Conservation (phyloP, 2,329 filamentous ascomycete genomes). For the Hymenoscyphus albidus region DNA sequence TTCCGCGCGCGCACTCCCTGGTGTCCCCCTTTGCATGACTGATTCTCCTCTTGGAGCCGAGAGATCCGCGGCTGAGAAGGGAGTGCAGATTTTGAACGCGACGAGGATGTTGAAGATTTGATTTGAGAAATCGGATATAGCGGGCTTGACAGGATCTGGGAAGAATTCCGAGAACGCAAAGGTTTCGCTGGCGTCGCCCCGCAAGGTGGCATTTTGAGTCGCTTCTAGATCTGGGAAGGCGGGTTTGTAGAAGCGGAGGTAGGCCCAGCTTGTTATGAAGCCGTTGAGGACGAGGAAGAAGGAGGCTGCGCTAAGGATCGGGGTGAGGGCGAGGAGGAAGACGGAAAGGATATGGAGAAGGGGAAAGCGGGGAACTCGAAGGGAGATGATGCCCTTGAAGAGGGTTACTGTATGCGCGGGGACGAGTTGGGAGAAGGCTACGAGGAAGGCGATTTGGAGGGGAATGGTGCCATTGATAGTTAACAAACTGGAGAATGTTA, state of each 20-base stretch:
- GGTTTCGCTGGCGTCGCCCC: conserved; percentile 90
- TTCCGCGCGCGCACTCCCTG: conserved; percentile 76
- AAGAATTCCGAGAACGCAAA: conserved; percentile 97
- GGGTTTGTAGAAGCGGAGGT: conserved; percentile 90
- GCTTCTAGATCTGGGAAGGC: conserved; percentile 66
- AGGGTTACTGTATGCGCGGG: conserved; percentile 95
- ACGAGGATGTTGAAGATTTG: conserved; percentile 73
- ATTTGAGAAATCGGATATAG: conserved; percentile 70
- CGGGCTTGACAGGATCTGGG: conserved; percentile 75
- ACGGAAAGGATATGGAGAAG: conserved; percentile 73
- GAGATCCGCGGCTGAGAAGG: conserved; percentile 79
- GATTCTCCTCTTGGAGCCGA: conserved; percentile 68
- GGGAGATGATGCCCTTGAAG: conserved; percentile 80
- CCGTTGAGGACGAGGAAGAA: conserved; percentile 76
- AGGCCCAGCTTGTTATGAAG: conserved; percentile 87
- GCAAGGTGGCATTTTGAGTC: conserved; percentile 56
- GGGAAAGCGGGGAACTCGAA: conserved; percentile 72
- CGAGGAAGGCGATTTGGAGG: conserved; percentile 87
- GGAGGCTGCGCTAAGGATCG: conserved; percentile 64
- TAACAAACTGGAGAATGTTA: conserved; percentile 54
- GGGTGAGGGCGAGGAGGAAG: conserved; percentile 60
- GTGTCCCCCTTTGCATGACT: conserved; percentile 50
- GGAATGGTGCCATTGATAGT: conserved; percentile 86
- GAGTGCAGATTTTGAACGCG: conserved; percentile 71
- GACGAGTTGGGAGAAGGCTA: conserved; percentile 95